Percentiles rank a stretch among this genome's conserved stretches.
These are phyloP conservation scores for Cutaneotrichosporon cavernicola DNA, from an alignment of 1,284 basidiomycete genomes.

Conservation along the genomic window DNA sequence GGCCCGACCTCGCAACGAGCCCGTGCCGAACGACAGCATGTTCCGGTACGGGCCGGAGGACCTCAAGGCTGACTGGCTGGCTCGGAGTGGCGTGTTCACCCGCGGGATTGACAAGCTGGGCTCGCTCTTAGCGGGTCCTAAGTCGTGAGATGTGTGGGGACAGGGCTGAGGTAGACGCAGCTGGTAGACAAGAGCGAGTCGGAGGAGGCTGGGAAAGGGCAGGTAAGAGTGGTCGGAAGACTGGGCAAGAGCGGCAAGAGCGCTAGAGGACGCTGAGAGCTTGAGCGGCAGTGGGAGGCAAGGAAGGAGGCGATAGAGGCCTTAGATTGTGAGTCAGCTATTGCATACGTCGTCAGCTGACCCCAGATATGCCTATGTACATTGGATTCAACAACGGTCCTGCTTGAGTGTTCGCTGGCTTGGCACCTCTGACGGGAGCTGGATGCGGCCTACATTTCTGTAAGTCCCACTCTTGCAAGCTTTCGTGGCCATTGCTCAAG, in stretches of 20 bases:
- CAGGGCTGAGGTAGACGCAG: background rate
- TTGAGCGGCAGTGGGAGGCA: too few species aligned
- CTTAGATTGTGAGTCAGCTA: background rate
- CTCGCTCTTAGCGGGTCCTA: conserved; percentile 35
- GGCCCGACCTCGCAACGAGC: conserved; percentile 11
- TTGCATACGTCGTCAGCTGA: background rate
- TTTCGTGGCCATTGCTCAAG: background rate
- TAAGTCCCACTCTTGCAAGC: background rate
- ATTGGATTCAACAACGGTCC: background rate
- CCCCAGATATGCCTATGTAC: background rate
- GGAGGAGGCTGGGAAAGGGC: background rate
- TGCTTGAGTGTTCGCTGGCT: background rate
- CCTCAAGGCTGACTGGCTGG: conserved; percentile 38
- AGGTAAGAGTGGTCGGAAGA: background rate
- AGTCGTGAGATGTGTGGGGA: conserved; percentile 12
- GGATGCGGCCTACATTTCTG: background rate
- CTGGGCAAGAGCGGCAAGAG: background rate
- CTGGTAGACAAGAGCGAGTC: background rate
- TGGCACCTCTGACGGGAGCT: background rate
- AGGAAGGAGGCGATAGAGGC: background rate
- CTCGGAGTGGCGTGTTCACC: conserved; percentile 36
- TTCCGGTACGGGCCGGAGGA: conserved; percentile 43
- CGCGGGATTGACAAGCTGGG: conserved; percentile 42
- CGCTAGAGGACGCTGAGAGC: background rate
- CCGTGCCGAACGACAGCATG: conserved; percentile 33